A percentile compares a stretch with the other conserved stretches of the same genome.
phyloP scores from a whole-genome alignment of 441 rosid species.

The Croton setiger region DNA sequence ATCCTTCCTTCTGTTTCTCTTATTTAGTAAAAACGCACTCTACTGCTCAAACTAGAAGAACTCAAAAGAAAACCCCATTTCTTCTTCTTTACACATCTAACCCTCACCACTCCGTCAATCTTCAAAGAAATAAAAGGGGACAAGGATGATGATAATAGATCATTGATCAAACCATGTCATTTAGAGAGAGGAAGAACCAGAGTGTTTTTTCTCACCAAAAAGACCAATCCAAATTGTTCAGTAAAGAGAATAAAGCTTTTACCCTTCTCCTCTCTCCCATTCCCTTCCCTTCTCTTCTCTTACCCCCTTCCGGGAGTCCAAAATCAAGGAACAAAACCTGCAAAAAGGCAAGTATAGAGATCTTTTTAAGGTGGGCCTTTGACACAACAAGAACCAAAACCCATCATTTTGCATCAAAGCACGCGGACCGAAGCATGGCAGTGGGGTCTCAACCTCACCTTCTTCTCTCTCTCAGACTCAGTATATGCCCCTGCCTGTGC shows the following conservation, averaged over 20 bases:
- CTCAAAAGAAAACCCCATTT: constrained; percentile 20
- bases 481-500: not conserved
- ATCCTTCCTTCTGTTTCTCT: constrained; percentile 17
- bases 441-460: constrained; percentile 5
- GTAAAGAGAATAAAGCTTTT: constrained; percentile 18
- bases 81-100: constrained; percentile 21
- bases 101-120: constrained; percentile 4
- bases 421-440: constrained; percentile 44
- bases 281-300: no score
- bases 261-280: no score
- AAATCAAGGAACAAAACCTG: constrained; percentile 59
- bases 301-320: constrained; percentile 25
- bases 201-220: constrained; percentile 19
- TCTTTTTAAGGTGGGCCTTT: constrained; percentile 49
- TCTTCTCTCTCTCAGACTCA: constrained; percentile 7
- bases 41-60: constrained; percentile 19
- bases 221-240: constrained; percentile 33
- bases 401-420: constrained; percentile 51
- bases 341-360: constrained; percentile 35
- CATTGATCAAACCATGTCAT: constrained; percentile 32
- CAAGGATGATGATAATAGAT: constrained; percentile 6
- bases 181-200: constrained; percentile 29
- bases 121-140: constrained; percentile 3
- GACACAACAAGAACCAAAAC: constrained; percentile 21
- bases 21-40: constrained; percentile 8